Conservation (phyloP, 106 monocot genomes). For the Phalaenopsis aphrodite region DNA sequence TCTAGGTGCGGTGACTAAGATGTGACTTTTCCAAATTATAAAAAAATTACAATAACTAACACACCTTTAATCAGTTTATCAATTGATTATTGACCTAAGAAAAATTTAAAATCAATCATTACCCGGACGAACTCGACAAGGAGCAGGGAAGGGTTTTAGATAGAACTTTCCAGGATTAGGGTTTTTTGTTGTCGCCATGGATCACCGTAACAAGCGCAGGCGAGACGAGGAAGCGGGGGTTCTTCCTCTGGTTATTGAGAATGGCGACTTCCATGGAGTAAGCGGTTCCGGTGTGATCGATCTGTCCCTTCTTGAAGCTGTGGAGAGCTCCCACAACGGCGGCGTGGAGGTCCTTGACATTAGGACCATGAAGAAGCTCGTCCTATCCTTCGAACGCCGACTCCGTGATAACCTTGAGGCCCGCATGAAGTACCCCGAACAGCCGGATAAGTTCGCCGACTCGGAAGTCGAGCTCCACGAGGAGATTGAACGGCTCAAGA, state of each 20-base stretch:
- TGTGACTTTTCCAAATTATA: too few species aligned
- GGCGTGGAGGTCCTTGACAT: slow-evolving; percentile 65
- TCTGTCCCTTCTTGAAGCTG: slow-evolving; percentile 78
- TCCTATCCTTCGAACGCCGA: slow-evolving; percentile 93
- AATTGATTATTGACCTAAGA: too few species aligned
- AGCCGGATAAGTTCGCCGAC: slow-evolving; percentile 81
- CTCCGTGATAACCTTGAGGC: slow-evolving; percentile 89
- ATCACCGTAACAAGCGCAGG: slow-evolving; percentile 29
- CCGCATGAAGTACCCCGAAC: slow-evolving; percentile 84
- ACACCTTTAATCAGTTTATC: too few species aligned
- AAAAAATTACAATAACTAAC: too few species aligned
- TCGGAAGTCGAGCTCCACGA: slow-evolving; percentile 92
- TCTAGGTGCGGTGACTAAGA: too few species aligned
- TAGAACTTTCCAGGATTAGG: not conserved
- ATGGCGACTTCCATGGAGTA: slow-evolving; percentile 4
- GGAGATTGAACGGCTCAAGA: slow-evolving; percentile 58
- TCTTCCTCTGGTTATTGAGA: slow-evolving; percentile 5
- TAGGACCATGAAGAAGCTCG: slow-evolving; percentile 67
- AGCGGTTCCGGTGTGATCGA: slow-evolving; percentile 27
- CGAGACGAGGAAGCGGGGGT: slow-evolving; percentile 19
- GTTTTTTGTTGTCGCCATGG: slow-evolving; percentile 9
- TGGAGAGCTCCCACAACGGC: slow-evolving; percentile 51
- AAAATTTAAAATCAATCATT: too few species aligned
- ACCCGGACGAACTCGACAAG: too few species aligned
- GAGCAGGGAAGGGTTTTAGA: not conserved